Evolutionary conservation across 2,329 filamentous ascomycete species (phyloP).

Genomic region (Neoscytalidium dimidiatum): DNA sequence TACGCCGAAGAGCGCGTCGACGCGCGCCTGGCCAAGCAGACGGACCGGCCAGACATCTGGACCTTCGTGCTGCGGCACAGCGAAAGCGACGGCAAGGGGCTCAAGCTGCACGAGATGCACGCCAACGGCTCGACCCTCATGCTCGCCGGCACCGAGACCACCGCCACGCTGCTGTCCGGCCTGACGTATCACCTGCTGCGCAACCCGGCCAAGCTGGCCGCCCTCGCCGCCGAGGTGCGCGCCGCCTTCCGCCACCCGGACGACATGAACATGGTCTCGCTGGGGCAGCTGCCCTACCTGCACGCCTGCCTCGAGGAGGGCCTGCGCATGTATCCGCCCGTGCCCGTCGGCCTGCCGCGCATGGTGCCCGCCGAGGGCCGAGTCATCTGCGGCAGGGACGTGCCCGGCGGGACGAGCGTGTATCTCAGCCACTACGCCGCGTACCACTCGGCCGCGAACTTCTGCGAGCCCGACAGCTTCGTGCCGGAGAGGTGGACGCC

Average conservation of each 20-base stretch:
- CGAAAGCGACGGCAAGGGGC: slow-evolving; percentile 27
- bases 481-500: slow-evolving; percentile 46
- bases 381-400: slow-evolving; percentile 36
- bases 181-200: slow-evolving; percentile 38
- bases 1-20: slow-evolving; percentile 23
- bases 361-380: slow-evolving; percentile 38
- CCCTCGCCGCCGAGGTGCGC: slow-evolving; percentile 34
- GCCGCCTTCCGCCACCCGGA: slow-evolving; percentile 27
- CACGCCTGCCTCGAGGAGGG: slow-evolving; percentile 44
- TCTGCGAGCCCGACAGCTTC: slow-evolving; percentile 38
- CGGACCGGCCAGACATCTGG: slow-evolving; percentile 37
- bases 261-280: slow-evolving; percentile 37
- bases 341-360: slow-evolving; percentile 37
- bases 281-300: slow-evolving; percentile 38
- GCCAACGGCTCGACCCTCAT: slow-evolving; percentile 41
- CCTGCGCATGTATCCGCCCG: slow-evolving; percentile 46
- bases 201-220: slow-evolving; percentile 27
- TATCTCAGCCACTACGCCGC: slow-evolving; percentile 20
- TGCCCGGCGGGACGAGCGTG: slow-evolving; percentile 32
- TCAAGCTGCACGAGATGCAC: slow-evolving; percentile 40
- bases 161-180: slow-evolving; percentile 44
- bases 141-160: slow-evolving; percentile 49
- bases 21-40: slow-evolving; percentile 27
- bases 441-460: slow-evolving; percentile 29
- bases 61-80: slow-evolving; percentile 38